phyloP scores from a whole-genome alignment of 169 alveolate species.

The Plasmodium vinckei region DNA sequence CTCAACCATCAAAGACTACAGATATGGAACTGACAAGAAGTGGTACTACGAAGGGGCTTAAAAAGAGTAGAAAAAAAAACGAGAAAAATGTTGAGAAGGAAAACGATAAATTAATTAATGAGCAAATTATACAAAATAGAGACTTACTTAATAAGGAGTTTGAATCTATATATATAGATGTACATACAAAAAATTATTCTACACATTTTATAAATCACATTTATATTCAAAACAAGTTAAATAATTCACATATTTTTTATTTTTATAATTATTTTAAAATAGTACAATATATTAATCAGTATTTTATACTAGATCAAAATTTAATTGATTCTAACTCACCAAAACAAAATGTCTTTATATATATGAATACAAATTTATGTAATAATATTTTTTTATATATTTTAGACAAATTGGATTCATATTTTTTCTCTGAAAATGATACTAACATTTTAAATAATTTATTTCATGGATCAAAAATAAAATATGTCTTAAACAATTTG shows the following conservation, averaged over 20 bases:
- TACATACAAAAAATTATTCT: neutral
- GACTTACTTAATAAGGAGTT: neutral
- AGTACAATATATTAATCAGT: neutral
- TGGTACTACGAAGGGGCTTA: too few species aligned
- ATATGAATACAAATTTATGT: too few species aligned
- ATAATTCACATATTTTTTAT: constrained; percentile 8
- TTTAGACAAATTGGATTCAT: too few species aligned
- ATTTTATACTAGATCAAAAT: neutral
- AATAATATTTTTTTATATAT: too few species aligned
- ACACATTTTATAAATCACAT: constrained; percentile 9
- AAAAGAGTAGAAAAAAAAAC: neutral
- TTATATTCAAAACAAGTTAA: constrained; percentile 16
- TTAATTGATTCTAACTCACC: too few species aligned
- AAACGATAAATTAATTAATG: neutral
- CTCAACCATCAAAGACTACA: too few species aligned
- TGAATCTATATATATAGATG: neutral
- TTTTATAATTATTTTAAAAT: constrained; percentile 26
- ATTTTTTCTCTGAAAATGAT: too few species aligned
- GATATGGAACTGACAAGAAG: too few species aligned
- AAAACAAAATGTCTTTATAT: too few species aligned
- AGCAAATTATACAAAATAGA: neutral
- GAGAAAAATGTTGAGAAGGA: neutral
- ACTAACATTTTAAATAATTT: too few species aligned
- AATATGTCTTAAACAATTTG: too few species aligned
- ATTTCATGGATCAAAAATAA: too few species aligned